phyloP scores from a whole-genome alignment of 768 basidiomycete genomes.

The Trametes cubensis region DNA sequence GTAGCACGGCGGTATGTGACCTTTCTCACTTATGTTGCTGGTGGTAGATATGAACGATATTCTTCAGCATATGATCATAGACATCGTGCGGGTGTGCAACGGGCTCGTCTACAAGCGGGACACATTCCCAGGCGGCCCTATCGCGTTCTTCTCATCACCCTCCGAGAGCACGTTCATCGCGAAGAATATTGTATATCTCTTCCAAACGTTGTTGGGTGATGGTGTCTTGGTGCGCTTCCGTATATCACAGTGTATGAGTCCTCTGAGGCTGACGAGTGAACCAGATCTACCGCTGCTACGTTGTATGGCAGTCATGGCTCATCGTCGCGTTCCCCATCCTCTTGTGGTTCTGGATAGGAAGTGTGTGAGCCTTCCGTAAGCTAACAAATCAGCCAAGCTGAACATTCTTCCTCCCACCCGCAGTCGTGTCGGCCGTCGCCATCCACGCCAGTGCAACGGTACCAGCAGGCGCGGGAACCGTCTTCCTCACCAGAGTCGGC shows the following conservation, averaged over 20 bases:
- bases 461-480: conserved; percentile 10
- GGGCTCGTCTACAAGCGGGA: conserved; percentile 33
- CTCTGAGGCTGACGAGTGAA: background rate
- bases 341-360: conserved; percentile 18
- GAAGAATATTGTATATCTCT: conserved; percentile 31
- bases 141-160: conserved; percentile 31
- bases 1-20: conserved; percentile 35
- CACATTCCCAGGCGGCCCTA: conserved; percentile 26
- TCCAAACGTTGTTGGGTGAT: conserved; percentile 37
- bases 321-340: conserved; percentile 28
- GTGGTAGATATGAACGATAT: background rate
- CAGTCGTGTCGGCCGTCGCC: conserved; percentile 26
- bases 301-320: conserved; percentile 32
- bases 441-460: conserved; percentile 25
- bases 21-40: background rate
- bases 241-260: background rate
- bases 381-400: background rate
- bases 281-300: conserved; percentile 35
- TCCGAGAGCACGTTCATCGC: conserved; percentile 35
- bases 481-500: conserved; percentile 23
- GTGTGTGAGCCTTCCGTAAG: conserved; percentile 16
- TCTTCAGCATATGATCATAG: conserved; percentile 12
- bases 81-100: conserved; percentile 7
- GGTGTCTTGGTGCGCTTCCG: conserved; percentile 31
- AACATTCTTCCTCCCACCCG: background rate